These are phyloP conservation scores for Pythium angustatum DNA, from an alignment of 352 stramenopile genomes.

Conservation along the genomic window DNA sequence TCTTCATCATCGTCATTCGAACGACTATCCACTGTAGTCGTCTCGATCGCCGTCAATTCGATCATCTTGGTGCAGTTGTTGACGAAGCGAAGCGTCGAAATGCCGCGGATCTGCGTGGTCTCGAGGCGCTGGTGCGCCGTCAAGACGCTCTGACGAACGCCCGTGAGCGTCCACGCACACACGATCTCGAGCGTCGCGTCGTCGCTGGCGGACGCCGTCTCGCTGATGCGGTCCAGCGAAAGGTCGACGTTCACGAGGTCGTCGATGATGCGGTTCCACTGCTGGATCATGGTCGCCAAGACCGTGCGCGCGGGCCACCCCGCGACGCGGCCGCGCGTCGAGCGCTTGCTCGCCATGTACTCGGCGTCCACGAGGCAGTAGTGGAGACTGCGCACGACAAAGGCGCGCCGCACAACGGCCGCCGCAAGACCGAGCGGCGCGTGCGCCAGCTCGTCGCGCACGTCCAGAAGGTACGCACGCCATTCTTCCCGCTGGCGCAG, in stretches of 20 bases:
- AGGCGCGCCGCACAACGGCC: neutral
- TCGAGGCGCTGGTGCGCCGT: neutral
- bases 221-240: neutral
- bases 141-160: neutral
- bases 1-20: neutral
- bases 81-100: neutral
- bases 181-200: neutral
- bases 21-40: neutral
- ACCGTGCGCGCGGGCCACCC: neutral
- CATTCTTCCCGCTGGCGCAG: constrained; percentile 33
- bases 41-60: neutral
- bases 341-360: constrained; percentile 1
- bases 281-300: neutral
- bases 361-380: neutral
- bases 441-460: constrained; percentile 26
- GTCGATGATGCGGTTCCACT: neutral
- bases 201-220: neutral
- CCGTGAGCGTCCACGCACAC: neutral
- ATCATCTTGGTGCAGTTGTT: neutral
- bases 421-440: neutral
- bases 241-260: neutral
- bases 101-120: neutral
- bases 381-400: constrained; percentile 9
- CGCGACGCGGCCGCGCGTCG: neutral
- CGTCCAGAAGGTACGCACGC: constrained; percentile 36